A percentile compares a stretch with the other conserved stretches of the same genome.
phyloP scores from a whole-genome alignment of 768 basidiomycete species.

The Lyophyllum shimeji region DNA sequence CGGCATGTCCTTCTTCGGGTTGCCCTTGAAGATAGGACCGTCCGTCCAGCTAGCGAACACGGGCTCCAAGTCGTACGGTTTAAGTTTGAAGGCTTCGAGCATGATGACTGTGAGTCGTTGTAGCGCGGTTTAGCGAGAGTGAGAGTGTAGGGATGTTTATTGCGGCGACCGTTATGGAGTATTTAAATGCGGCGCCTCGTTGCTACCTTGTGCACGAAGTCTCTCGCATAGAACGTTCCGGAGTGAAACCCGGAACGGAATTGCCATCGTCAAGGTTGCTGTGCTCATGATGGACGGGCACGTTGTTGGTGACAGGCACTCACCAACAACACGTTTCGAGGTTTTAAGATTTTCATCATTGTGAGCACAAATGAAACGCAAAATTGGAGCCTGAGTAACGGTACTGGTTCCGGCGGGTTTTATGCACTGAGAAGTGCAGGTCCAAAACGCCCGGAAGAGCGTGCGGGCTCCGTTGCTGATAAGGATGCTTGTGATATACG shows the following conservation, averaged over 20 bases:
- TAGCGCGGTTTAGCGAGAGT: background rate
- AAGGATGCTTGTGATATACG: background rate
- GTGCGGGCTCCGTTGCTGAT: too few relatives aligned
- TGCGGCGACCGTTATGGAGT: background rate
- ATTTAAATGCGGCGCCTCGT: slow-evolving; percentile 21
- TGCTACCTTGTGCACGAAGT: slow-evolving; percentile 14
- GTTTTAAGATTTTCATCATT: slow-evolving; percentile 1
- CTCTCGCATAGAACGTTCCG: background rate
- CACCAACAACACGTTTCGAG: slow-evolving; percentile 9
- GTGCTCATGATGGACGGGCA: slow-evolving; percentile 4
- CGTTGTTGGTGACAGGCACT: too few relatives aligned
- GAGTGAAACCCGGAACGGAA: background rate
- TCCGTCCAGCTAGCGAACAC: slow-evolving; percentile 64
- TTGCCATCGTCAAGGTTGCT: background rate
- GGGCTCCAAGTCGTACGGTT: slow-evolving; percentile 73
- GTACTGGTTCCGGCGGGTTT: background rate
- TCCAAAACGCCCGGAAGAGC: too few relatives aligned
- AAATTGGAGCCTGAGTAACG: background rate
- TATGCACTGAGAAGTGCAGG: too few relatives aligned
- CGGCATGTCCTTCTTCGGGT: slow-evolving; percentile 63
- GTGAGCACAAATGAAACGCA: background rate
- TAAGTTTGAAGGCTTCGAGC: slow-evolving; percentile 79
- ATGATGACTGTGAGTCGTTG: slow-evolving; percentile 28
- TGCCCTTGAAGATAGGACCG: slow-evolving; percentile 66
- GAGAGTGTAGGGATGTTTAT: slow-evolving; percentile 2